Percentiles rank a stretch among this genome's conserved stretches.
Evolutionary conservation across 306 rosid genomes (phyloP).

Genomic region (Lathyrus oleraceus): DNA sequence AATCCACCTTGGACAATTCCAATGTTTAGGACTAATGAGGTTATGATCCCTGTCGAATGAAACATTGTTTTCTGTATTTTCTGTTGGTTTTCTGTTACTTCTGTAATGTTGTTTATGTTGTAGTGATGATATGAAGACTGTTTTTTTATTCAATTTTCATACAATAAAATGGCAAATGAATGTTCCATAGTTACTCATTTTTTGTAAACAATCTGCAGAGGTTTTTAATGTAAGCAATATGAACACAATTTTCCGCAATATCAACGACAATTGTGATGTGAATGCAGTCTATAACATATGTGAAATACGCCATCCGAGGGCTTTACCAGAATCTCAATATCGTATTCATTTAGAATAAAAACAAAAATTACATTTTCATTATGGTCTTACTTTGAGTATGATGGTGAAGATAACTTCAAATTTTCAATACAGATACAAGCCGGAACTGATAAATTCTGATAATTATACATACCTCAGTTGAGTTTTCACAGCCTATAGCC

Average conservation of each 20-base stretch:
- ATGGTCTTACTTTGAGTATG: not conserved
- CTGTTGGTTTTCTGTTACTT: not conserved
- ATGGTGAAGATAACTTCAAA: too few species aligned
- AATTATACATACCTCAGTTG: constrained; percentile 8
- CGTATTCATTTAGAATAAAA: not conserved
- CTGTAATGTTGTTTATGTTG: not conserved
- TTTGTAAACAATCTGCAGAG: not conserved
- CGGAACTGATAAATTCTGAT: constrained; percentile 4
- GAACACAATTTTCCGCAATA: not conserved
- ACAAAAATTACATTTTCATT: not conserved
- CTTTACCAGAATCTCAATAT: not conserved
- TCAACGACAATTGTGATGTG: not conserved
- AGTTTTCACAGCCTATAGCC: constrained; percentile 7
- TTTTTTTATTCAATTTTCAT: not conserved
- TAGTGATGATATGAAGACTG: not conserved
- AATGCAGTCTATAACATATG: not conserved
- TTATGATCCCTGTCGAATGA: constrained; percentile 73
- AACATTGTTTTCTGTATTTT: not conserved
- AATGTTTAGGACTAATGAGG: constrained; percentile 74
- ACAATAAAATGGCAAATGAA: not conserved
- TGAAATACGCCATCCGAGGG: too few species aligned
- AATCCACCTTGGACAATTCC: constrained; percentile 95
- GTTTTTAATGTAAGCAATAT: not conserved
- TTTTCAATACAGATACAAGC: not conserved
- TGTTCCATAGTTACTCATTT: not conserved